A percentile compares a stretch with the other conserved stretches of the same genome.
phyloP scores from a whole-genome alignment of 345 rosid species.

The Rhodomyrtus tomentosa region DNA sequence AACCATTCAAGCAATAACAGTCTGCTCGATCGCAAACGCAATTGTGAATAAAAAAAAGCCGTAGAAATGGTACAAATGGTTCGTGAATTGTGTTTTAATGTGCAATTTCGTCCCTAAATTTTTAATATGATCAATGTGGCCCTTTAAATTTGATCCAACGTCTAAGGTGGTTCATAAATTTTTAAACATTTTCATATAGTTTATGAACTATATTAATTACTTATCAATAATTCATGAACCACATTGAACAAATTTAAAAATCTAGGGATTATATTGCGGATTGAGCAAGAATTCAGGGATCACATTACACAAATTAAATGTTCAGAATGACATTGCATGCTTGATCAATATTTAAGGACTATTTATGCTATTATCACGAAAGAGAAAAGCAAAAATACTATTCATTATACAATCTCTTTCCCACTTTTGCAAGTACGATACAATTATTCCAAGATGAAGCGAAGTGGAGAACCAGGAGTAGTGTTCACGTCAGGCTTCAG shows the following conservation, averaged over 20 bases:
- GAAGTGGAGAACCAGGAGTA: neutral
- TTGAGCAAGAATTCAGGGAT: neutral
- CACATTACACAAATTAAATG: neutral
- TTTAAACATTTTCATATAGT: neutral
- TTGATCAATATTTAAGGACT: fast-evolving
- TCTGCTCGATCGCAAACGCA: neutral
- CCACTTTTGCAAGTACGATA: neutral
- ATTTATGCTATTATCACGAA: neutral
- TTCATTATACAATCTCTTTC: neutral
- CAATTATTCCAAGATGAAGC: neutral
- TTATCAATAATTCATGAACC: neutral
- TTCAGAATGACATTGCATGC: neutral
- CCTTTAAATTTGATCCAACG: neutral
- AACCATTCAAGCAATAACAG: neutral
- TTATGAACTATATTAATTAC: too few relatives aligned
- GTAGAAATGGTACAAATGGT: neutral
- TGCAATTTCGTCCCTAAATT: too few relatives aligned
- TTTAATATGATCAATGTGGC: fast-evolving
- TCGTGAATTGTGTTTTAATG: fast-evolving
- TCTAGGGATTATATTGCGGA: fast-evolving
- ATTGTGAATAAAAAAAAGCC: neutral
- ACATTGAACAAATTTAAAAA: neutral
- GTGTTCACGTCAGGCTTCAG: neutral
- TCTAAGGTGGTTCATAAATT: neutral
- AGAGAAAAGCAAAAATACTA: neutral